Conservation (phyloP, 331 rosid genomes). For the Stylosanthes scabra region DNA sequence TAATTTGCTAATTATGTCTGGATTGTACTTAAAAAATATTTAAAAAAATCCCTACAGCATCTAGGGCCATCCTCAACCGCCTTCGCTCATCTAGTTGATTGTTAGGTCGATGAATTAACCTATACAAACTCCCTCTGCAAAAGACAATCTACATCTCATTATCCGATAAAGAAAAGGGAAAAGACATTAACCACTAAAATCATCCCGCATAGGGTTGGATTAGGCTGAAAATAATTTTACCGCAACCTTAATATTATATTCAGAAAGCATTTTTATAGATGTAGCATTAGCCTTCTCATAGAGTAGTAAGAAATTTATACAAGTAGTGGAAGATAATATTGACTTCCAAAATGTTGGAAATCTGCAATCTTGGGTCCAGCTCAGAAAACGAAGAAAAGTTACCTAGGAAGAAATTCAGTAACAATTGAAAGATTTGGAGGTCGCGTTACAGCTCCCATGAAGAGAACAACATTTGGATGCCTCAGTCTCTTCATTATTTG, state of each 20-base stretch:
- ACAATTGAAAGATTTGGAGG: constrained; percentile 95
- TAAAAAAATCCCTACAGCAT: constrained; percentile 72
- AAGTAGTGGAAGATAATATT: constrained; percentile 18
- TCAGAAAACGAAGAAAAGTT: constrained; percentile 41
- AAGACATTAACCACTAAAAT: constrained; percentile 14
- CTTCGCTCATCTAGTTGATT: constrained; percentile 93
- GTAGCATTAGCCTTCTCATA: constrained; percentile 16
- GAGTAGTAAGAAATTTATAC: constrained; percentile 23
- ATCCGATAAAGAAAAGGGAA: constrained; percentile 33
- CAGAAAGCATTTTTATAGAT: constrained; percentile 19
- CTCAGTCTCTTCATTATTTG: constrained; percentile 89
- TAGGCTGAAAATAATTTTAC: neutral
- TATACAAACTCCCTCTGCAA: constrained; percentile 98
- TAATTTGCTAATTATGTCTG: constrained; percentile 25
- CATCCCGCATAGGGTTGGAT: neutral
- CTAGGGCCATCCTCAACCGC: constrained; percentile 98
- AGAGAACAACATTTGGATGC: constrained; percentile 99
- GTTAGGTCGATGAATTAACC: constrained; percentile 97
- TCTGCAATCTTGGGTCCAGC: constrained; percentile 23
- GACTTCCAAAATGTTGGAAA: constrained; percentile 31
- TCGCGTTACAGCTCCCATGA: constrained; percentile 98
- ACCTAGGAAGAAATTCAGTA: constrained; percentile 99
- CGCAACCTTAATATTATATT: neutral
- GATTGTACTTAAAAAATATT: constrained; percentile 37
- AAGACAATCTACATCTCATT: constrained; percentile 45